phyloP scores from a whole-genome alignment of 1,284 basidiomycete species.

The Cryptococcus jaspeensis region DNA sequence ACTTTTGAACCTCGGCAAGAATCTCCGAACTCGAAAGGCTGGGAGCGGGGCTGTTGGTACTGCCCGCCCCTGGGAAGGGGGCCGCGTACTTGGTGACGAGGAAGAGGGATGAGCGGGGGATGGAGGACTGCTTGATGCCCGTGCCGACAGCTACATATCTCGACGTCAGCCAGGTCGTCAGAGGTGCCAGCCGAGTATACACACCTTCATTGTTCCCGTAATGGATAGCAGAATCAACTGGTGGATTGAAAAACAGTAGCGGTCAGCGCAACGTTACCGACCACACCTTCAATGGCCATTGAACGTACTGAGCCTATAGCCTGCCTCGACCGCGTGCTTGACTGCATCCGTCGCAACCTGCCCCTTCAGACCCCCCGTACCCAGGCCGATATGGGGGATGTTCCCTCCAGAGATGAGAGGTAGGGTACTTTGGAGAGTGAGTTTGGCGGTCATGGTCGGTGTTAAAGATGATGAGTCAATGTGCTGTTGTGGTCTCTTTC shows the following conservation, averaged over 20 bases:
- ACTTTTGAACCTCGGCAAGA: neutral
- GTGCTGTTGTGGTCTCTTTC: too few relatives aligned
- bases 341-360: constrained; percentile 55
- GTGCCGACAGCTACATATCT: constrained; percentile 32
- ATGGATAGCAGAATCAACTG: constrained; percentile 57
- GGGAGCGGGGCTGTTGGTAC: too few relatives aligned
- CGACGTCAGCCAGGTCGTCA: constrained; percentile 8
- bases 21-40: too few relatives aligned
- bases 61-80: neutral
- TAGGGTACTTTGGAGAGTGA: constrained; percentile 29
- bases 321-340: constrained; percentile 64
- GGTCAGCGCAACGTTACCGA: neutral
- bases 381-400: constrained; percentile 73
- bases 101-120: constrained; percentile 36
- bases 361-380: constrained; percentile 39
- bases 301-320: constrained; percentile 56
- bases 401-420: constrained; percentile 33
- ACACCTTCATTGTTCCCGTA: constrained; percentile 66
- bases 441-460: too few relatives aligned
- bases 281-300: neutral
- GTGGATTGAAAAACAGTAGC: too few relatives aligned
- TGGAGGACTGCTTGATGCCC: constrained; percentile 16
- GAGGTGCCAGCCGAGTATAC: constrained; percentile 4
- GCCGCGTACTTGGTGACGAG: constrained; percentile 59
- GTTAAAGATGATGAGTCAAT: too few relatives aligned